Percentiles rank a stretch among this genome's conserved stretches.
phyloP scores from a whole-genome alignment of 768 basidiomycete genomes.

The Exidia glandulosa region DNA sequence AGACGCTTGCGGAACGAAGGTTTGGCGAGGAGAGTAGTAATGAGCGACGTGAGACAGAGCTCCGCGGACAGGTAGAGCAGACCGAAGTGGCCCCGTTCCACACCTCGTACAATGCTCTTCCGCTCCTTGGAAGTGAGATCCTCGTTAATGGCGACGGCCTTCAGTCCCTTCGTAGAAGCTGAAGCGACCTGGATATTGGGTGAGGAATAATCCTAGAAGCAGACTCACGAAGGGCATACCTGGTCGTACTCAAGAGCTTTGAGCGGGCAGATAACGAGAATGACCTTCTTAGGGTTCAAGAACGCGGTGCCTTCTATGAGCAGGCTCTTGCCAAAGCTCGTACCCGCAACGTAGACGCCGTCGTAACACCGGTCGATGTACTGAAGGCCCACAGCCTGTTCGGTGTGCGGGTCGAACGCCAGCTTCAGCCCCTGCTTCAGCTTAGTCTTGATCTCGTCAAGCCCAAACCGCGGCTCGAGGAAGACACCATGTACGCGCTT shows the following conservation, averaged over 20 bases:
- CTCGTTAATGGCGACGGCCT: slow-evolving; percentile 18
- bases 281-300: slow-evolving; percentile 5
- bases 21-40: not conserved
- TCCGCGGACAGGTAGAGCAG: not conserved
- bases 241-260: slow-evolving; percentile 21
- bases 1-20: not conserved
- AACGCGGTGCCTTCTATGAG: slow-evolving; percentile 18
- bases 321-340: slow-evolving; percentile 20
- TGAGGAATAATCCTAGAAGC: not conserved
- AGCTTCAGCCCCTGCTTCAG: not conserved
- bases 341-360: slow-evolving; percentile 9
- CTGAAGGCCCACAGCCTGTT: not conserved
- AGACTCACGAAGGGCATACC: slow-evolving; percentile 4
- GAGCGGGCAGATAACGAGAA: slow-evolving; percentile 18
- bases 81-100: not conserved
- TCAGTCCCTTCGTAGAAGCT: slow-evolving; percentile 16
- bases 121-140: slow-evolving; percentile 8
- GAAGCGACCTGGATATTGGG: slow-evolving; percentile 3
- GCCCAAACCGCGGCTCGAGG: not conserved
- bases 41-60: not conserved
- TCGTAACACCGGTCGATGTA: not conserved
- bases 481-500: not conserved
- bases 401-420: not conserved
- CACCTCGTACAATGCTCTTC: not conserved
- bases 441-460: not conserved